These are phyloP conservation scores for Colletotrichum lentis DNA, from an alignment of 2,329 filamentous ascomycete species.

Conservation along the genomic window DNA sequence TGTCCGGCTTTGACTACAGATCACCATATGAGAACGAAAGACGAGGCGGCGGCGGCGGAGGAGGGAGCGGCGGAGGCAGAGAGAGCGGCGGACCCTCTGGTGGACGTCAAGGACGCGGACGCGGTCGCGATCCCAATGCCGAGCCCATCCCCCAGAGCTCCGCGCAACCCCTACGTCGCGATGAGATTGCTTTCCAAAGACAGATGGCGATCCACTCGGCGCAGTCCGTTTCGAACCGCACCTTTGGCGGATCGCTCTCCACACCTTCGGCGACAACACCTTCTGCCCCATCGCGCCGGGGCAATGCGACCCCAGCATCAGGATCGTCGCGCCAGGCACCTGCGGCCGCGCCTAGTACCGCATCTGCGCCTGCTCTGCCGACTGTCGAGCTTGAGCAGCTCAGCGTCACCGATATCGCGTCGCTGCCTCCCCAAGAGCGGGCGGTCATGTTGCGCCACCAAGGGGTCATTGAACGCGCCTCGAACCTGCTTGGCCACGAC, in stretches of 20 bases:
- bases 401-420: conserved; percentile 58
- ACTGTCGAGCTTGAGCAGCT: conserved; percentile 59
- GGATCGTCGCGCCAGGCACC: conserved; percentile 28
- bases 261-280: conserved; percentile 51
- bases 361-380: conserved; percentile 37
- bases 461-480: conserved; percentile 85
- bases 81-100: conserved; percentile 49
- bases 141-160: conserved; percentile 80
- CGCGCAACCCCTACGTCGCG: conserved; percentile 81
- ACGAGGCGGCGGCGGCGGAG: conserved; percentile 57
- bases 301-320: conserved; percentile 12
- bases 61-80: conserved; percentile 53
- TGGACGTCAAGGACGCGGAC: conserved; percentile 54
- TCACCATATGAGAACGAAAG: conserved; percentile 73
- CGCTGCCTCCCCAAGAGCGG: conserved; percentile 78
- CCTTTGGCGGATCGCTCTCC: conserved; percentile 87
- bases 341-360: conserved; percentile 37
- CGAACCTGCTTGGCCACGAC: conserved; percentile 82
- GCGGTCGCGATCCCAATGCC: conserved; percentile 86
- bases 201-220: conserved; percentile 91
- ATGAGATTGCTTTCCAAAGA: conserved; percentile 89
- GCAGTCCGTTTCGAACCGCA: conserved; percentile 79
- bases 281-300: conserved; percentile 42
- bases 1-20: conserved; percentile 84
- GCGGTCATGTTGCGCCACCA: conserved; percentile 81